These are phyloP conservation scores for Microcyclospora tardicrescens DNA, from an alignment of 2,329 filamentous ascomycete species.

Conservation along the genomic window DNA sequence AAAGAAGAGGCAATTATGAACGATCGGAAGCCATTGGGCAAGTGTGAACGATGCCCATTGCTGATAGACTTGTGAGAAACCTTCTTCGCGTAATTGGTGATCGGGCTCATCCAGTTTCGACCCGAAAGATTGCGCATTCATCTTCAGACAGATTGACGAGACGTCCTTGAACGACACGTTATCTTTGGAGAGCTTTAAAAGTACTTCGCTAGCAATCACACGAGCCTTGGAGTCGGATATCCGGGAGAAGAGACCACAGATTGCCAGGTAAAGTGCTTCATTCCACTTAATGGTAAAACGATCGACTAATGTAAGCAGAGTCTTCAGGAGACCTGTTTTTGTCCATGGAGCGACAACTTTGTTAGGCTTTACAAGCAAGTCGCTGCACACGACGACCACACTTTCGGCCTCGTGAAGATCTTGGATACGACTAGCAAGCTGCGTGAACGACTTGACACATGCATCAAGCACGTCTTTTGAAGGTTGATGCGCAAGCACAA, in stretches of 20 bases:
- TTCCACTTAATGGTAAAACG: conserved; percentile 8
- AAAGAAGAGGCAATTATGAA: conserved; percentile 83
- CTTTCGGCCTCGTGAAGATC: conserved; percentile 57
- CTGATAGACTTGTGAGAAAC: conserved; percentile 61
- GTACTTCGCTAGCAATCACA: conserved; percentile 57
- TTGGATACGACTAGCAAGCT: conserved; percentile 57
- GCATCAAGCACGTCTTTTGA: conserved; percentile 66
- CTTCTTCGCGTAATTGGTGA: conserved; percentile 66
- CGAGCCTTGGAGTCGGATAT: conserved; percentile 74
- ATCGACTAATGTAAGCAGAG: conserved; percentile 58
- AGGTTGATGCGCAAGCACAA: conserved; percentile 43
- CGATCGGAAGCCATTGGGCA: conserved; percentile 71
- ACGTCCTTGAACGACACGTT: conserved; percentile 41
- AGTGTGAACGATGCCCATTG: conserved; percentile 50
- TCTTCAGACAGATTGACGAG: conserved; percentile 50
- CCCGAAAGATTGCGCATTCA: conserved; percentile 61
- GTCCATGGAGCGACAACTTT: conserved; percentile 69
- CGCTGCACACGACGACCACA: conserved; percentile 66
- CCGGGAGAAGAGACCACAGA: conserved; percentile 76
- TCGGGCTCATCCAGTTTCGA: conserved; percentile 71
- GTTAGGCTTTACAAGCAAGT: conserved; percentile 72
- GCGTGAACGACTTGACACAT: conserved; percentile 66
- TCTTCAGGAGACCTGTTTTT: conserved; percentile 67
- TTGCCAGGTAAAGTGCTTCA: conserved; percentile 54
- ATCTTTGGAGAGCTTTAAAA: conserved; percentile 59